These are phyloP conservation scores for Candida schatavii DNA, from an alignment of 805 yeast species.

Conservation along the genomic window DNA sequence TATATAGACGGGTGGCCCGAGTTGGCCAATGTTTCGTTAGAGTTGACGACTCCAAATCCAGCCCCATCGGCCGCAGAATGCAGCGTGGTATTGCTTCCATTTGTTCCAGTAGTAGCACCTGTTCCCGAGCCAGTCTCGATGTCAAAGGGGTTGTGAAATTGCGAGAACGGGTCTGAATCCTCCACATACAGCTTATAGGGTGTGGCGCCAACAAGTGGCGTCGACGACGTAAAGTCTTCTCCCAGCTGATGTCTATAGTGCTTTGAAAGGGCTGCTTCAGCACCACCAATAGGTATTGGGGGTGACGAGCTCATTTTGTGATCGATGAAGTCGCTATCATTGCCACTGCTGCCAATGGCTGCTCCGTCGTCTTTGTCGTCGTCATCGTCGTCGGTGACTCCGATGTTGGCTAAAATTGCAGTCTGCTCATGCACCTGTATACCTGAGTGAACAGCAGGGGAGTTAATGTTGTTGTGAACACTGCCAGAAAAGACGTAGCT, in stretches of 20 bases:
- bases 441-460: constrained; percentile 49
- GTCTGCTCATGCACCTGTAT: constrained; percentile 54
- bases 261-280: constrained; percentile 4
- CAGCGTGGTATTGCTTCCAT: neutral
- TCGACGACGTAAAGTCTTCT: neutral
- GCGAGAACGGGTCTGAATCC: constrained; percentile 1
- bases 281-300: constrained; percentile 19
- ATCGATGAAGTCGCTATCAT: constrained; percentile 8
- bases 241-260: neutral
- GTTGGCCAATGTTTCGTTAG: neutral
- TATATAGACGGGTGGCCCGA: neutral
- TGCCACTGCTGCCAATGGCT: neutral
- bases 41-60: neutral
- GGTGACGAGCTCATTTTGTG: constrained; percentile 14
- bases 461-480: constrained; percentile 16
- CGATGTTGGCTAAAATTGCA: constrained; percentile 55
- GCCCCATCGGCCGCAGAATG: neutral
- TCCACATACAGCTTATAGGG: constrained; percentile 1
- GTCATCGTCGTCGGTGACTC: constrained; percentile 39
- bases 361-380: constrained; percentile 9
- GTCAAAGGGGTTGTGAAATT: constrained; percentile 4
- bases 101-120: neutral
- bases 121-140: neutral
- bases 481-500: constrained; percentile 34
- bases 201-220: neutral